These are phyloP conservation scores for Gentiana dahurica DNA, from an alignment of 257 asterid species.

Conservation along the genomic window DNA sequence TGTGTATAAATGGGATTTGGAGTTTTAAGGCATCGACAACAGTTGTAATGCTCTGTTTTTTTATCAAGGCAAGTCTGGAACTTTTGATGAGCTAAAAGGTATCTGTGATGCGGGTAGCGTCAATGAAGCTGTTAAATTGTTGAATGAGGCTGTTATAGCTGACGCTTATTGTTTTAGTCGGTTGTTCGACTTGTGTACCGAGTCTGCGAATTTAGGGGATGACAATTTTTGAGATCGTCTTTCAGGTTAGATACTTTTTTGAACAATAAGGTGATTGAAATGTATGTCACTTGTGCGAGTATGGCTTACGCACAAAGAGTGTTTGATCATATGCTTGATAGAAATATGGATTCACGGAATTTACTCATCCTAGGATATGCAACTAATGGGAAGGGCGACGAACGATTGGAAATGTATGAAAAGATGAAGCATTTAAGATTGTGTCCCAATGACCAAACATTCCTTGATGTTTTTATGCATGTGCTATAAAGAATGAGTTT, in stretches of 20 bases:
- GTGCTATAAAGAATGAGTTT: constrained; percentile 70
- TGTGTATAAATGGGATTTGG: too few relatives aligned
- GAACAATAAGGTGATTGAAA: constrained; percentile 61
- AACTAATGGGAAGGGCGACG: constrained; percentile 73
- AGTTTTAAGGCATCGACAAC: too few relatives aligned
- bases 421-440: constrained; percentile 67
- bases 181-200: constrained; percentile 63
- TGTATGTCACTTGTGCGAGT: constrained; percentile 81
- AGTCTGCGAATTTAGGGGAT: constrained; percentile 65
- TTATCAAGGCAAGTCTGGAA: constrained; percentile 15
- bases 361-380: constrained; percentile 79
- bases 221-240: constrained; percentile 78
- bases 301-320: constrained; percentile 83
- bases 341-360: constrained; percentile 85
- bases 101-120: constrained; percentile 67
- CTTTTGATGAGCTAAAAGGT: constrained; percentile 41
- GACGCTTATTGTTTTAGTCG: constrained; percentile 52
- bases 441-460: constrained; percentile 52
- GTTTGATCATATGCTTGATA: constrained; percentile 87
- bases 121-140: constrained; percentile 64
- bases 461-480: constrained; percentile 82
- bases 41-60: too few relatives aligned
- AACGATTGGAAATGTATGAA: constrained; percentile 75
- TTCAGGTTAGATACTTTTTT: constrained; percentile 54
- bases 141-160: constrained; percentile 68